Evolutionary conservation across 148 eudicot species (phyloP).

Genomic region (Vaccinium corymbosum): DNA sequence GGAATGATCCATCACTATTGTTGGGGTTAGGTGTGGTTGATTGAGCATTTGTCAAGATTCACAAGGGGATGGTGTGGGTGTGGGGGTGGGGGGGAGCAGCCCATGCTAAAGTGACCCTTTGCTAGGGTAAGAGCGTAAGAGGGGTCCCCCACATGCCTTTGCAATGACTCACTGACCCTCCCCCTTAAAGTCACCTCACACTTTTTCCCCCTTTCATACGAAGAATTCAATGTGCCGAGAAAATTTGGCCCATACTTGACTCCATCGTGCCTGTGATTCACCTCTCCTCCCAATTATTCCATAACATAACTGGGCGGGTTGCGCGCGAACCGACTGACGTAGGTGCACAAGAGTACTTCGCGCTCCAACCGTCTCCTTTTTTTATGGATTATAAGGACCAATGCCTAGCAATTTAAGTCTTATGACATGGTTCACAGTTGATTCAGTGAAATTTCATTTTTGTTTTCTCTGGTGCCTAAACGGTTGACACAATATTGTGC

Average conservation of each 20-base stretch:
- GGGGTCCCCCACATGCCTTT: constrained; percentile 28
- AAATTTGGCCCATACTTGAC: background rate
- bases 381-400: too few relatives aligned
- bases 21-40: constrained; percentile 18
- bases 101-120: constrained; percentile 28
- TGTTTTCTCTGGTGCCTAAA: too few relatives aligned
- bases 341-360: too few relatives aligned
- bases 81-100: constrained; percentile 26
- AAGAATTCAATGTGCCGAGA: constrained; percentile 6
- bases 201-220: background rate
- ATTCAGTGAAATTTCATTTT: background rate
- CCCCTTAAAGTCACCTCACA: constrained; percentile 7
- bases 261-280: constrained; percentile 23
- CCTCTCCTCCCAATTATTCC: background rate
- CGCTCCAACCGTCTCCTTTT: too few relatives aligned
- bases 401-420: background rate
- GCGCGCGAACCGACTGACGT: too few relatives aligned
- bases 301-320: too few relatives aligned
- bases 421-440: background rate
- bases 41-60: constrained; percentile 6
- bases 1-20: constrained; percentile 14
- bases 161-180: constrained; percentile 24
- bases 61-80: constrained; percentile 24
- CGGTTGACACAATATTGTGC: too few relatives aligned
- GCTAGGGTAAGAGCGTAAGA: constrained; percentile 10